Conservation (phyloP, 116 monocot genomes). For the Posidonia oceanica region DNA sequence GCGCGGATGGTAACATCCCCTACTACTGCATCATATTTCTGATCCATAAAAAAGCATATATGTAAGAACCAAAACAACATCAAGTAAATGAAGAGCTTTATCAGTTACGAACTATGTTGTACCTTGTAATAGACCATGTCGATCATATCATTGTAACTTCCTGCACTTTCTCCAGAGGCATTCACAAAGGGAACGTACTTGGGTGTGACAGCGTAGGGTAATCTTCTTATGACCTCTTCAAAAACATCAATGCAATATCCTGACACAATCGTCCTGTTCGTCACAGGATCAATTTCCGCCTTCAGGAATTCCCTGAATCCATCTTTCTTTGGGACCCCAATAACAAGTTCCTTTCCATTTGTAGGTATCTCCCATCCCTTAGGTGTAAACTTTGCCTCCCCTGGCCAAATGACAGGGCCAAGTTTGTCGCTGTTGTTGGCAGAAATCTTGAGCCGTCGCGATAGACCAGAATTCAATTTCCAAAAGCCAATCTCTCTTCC, state of each 20-base stretch:
- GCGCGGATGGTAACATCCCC: conserved; percentile 18
- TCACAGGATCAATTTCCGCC: conserved; percentile 12
- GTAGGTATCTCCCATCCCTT: conserved; percentile 44
- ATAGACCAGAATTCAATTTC: conserved; percentile 16
- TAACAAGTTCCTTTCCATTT: conserved; percentile 17
- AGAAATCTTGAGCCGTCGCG: background rate
- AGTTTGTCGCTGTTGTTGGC: background rate
- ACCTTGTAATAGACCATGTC: conserved; percentile 1
- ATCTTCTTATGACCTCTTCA: conserved; percentile 21
- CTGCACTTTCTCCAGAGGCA: background rate
- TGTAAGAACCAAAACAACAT: background rate
- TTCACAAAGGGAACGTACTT: conserved; percentile 21
- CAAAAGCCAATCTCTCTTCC: conserved; percentile 21
- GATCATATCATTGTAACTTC: conserved; percentile 2
- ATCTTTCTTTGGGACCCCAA: conserved; percentile 32
- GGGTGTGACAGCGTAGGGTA: conserved; percentile 25
- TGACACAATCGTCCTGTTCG: conserved; percentile 12
- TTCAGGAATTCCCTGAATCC: conserved; percentile 45
- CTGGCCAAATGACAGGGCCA: conserved; percentile 24
- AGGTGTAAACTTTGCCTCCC: conserved; percentile 12
- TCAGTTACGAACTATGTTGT: background rate
- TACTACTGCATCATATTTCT: conserved; percentile 24
- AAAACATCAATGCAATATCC: conserved; percentile 57
- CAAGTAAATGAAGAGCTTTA: background rate
- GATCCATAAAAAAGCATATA: background rate